Conservation (phyloP, 2,329 filamentous ascomycete species). For the Fusarium musae region DNA sequence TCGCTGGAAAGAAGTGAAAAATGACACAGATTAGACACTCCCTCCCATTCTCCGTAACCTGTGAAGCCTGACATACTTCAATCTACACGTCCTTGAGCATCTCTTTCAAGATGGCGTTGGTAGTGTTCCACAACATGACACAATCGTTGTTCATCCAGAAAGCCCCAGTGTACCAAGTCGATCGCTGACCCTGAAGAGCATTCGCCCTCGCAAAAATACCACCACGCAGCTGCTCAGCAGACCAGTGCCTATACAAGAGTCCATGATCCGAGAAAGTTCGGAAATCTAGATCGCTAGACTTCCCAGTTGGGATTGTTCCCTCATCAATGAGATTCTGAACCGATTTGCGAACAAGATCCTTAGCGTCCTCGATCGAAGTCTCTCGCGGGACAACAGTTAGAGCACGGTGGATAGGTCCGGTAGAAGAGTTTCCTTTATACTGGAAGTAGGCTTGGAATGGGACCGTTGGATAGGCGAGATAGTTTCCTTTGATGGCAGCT, state of each 20-base stretch:
- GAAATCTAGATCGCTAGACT: neutral
- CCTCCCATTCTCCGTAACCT: no score
- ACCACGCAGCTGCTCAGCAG: neutral
- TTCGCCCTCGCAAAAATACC: neutral
- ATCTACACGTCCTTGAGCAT: neutral
- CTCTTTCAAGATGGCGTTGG: accelerated
- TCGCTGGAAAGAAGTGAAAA: no score
- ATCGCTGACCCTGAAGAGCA: neutral
- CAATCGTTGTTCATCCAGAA: neutral
- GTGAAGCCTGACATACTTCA: no score
- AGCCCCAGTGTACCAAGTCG: neutral
- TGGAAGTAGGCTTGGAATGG: neutral
- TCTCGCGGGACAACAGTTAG: neutral
- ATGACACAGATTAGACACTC: no score
- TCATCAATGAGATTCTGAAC: neutral
- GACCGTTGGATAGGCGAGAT: neutral
- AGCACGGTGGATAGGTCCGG: neutral
- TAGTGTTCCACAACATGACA: neutral
- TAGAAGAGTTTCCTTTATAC: neutral
- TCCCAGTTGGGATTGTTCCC: neutral
- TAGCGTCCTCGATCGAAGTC: neutral
- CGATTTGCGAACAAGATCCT: accelerated
- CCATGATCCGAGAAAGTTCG: neutral
- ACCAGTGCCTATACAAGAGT: neutral
- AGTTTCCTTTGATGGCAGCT: neutral